These are phyloP conservation scores for Fistulina hepatica DNA, from an alignment of 1,284 basidiomycete species.

Conservation along the genomic window DNA sequence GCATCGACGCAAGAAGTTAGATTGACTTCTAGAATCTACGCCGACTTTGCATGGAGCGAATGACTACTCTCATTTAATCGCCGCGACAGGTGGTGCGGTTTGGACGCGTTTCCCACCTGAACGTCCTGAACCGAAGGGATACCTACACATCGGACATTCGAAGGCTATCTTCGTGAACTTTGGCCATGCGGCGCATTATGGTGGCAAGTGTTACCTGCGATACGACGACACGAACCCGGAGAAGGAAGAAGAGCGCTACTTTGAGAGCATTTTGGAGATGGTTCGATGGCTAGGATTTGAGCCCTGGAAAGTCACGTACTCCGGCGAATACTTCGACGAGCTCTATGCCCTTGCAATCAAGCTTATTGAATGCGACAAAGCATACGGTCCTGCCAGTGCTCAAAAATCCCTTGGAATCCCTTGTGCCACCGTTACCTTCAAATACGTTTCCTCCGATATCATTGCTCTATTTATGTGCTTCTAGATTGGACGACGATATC, in stretches of 20 bases:
- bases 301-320: constrained; percentile 98
- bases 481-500: too few species aligned
- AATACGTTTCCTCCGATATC: too few species aligned
- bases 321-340: constrained; percentile 90
- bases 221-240: constrained; percentile 99
- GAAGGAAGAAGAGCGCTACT: constrained; percentile 91
- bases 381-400: constrained; percentile 94
- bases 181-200: constrained; percentile 87
- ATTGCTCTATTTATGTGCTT: too few species aligned
- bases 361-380: constrained; percentile 82
- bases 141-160: constrained; percentile 91
- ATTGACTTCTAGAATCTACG: too few species aligned
- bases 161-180: constrained; percentile 99
- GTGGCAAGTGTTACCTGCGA: constrained; percentile 87
- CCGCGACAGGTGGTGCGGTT: constrained; percentile 73
- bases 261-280: constrained; percentile 91
- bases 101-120: constrained; percentile 97
- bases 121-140: constrained; percentile 99
- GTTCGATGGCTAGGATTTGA: constrained; percentile 95
- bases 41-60: too few species aligned
- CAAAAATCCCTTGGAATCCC: too few species aligned
- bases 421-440: too few species aligned
- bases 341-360: constrained; percentile 84
- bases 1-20: too few species aligned
- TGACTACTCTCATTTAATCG: too few species aligned